These are phyloP conservation scores for Pythium aristosporum DNA, from an alignment of 352 stramenopile species.

Conservation along the genomic window DNA sequence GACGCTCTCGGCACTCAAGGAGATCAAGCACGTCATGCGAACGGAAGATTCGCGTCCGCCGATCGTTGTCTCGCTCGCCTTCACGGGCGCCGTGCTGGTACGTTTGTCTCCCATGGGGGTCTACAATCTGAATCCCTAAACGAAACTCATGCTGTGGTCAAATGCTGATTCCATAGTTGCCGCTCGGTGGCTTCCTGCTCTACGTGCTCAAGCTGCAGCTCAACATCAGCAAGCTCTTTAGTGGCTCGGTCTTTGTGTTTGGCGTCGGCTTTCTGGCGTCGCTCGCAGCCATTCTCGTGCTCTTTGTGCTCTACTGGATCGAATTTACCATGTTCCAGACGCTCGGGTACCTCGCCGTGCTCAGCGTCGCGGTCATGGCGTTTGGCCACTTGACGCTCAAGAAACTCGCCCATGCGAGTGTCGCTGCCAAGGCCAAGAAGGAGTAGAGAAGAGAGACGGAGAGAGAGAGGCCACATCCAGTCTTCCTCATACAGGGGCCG, in stretches of 20 bases:
- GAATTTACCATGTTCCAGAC: constrained; percentile 88
- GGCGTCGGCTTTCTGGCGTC: constrained; percentile 73
- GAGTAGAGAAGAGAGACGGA: constrained; percentile 33
- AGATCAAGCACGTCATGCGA: constrained; percentile 89
- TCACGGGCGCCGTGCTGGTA: constrained; percentile 61
- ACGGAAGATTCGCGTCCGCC: constrained; percentile 65
- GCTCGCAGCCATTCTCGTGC: constrained; percentile 65
- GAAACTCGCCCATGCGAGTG: constrained; percentile 47
- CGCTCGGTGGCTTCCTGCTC: constrained; percentile 58
- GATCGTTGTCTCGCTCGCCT: constrained; percentile 64
- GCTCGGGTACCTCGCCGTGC: constrained; percentile 65
- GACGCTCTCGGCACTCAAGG: constrained; percentile 78
- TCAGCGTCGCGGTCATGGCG: constrained; percentile 55
- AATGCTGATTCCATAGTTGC: constrained; percentile 21
- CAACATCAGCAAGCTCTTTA: constrained; percentile 73
- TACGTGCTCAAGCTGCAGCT: constrained; percentile 59
- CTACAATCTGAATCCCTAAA: neutral
- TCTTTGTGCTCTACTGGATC: constrained; percentile 88
- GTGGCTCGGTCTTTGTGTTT: constrained; percentile 61
- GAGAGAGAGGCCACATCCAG: neutral
- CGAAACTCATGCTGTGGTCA: neutral
- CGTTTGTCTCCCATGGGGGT: neutral
- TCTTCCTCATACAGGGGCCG: too few species aligned
- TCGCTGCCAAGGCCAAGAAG: constrained; percentile 51
- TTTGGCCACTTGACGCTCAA: constrained; percentile 82